These are phyloP conservation scores for Knoxia roxburghii DNA, from an alignment of 257 asterid species.

Conservation along the genomic window DNA sequence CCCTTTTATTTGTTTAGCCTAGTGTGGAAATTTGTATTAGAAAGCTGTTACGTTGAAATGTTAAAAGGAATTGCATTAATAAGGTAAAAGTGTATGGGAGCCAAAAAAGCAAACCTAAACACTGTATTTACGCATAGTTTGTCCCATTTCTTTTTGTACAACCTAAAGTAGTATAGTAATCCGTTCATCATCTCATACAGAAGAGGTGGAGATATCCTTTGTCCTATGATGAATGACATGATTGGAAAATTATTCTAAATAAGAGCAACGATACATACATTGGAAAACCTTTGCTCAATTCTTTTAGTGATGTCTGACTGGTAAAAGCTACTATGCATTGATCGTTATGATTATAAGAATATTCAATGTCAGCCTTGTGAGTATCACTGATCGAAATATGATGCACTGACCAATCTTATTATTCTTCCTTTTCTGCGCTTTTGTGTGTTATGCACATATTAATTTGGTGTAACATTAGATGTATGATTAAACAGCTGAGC, in stretches of 20 bases:
- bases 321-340: background rate
- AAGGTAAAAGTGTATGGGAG: too few species aligned
- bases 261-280: background rate
- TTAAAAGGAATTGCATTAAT: too few species aligned
- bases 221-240: background rate
- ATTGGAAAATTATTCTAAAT: background rate
- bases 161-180: background rate
- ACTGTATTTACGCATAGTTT: background rate
- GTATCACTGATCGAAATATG: background rate
- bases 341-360: background rate
- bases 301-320: background rate
- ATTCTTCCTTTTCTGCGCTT: background rate
- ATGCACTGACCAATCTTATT: background rate
- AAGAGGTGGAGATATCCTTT: background rate
- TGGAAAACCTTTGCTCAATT: too few species aligned
- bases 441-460: constrained; percentile 24
- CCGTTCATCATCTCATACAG: background rate
- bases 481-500: constrained; percentile 76
- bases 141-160: too few species aligned
- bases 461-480: constrained; percentile 72
- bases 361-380: background rate
- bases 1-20: background rate
- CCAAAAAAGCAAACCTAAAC: too few species aligned
- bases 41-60: too few species aligned
- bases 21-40: background rate